Evolutionary conservation across 2,329 filamentous ascomycete genomes (phyloP), one percentile per base, ranked within the genome.

Genomic region (Beauveria pseudobassiana): DNA sequence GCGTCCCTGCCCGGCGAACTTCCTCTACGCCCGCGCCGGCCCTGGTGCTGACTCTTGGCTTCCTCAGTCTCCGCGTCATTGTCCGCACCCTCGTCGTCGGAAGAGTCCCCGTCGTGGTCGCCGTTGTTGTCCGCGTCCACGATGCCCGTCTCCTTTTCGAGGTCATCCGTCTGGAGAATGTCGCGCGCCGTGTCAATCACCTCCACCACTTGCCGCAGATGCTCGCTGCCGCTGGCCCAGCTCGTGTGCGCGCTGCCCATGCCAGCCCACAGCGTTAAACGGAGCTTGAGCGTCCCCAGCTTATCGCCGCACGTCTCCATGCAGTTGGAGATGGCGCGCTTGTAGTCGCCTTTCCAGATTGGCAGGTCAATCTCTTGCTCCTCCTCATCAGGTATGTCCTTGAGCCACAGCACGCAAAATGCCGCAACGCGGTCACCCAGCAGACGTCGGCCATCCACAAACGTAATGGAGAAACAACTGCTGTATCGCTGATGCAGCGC

Each of bases 311-410:
- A 79, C 52, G 63, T 75, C 64, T 70, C 74, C 64, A 69, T 66
- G 67, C 63, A 80, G 63, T 67, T 78, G 63, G 65, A 81, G 72
- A 70, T 86, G 76, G 65, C 87, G 10, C 74, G 70, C 34, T 72
- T 68, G 53, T 72, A 72, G 55, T 76, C 81, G 26, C 87, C 86
- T 68, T 85, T 87, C 84, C 86, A 91, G 3, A 91, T 80, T 5
- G 83, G 74, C 3, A 91, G 69, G 5, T 77, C 79, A 9, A 88
- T 67, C 0, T 80, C 83, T 49, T 78, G 75, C 58, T 86, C 80
- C 67, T 89, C 83, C 63, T 90, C 88, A 62, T 91, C 88, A 0
- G 80, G 75, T 0, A 91, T 76, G n/a, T 90, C 84, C 64, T 85
- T 83, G 20, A 90, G 77, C 88, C 88, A 90, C 2, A 89, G 74